Evolutionary conservation across 169 alveolate species (phyloP).

Genomic region (Neospora caninum): DNA sequence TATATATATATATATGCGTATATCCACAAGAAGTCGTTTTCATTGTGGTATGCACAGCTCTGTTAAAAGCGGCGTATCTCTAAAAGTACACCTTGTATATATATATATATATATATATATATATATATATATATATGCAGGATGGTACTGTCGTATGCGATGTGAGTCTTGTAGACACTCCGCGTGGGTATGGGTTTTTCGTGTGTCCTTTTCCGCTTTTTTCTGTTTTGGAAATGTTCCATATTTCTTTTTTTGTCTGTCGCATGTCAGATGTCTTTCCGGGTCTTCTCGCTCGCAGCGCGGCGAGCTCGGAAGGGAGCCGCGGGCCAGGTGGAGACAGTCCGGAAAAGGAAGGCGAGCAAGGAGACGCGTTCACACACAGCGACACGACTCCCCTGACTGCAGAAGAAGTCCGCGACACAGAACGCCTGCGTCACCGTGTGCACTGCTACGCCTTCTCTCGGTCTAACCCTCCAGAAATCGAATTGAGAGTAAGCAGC

Average conservation of each 20-base stretch:
- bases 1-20: neutral
- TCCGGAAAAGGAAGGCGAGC: neutral
- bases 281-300: neutral
- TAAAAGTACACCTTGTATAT: too few species aligned
- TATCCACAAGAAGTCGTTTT: too few species aligned
- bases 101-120: too few species aligned
- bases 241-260: too few species aligned
- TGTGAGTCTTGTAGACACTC: neutral
- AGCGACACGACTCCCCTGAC: neutral
- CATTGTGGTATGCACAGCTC: too few species aligned
- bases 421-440: constrained; percentile 29
- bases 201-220: neutral
- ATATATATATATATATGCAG: too few species aligned
- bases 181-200: neutral
- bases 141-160: too few species aligned
- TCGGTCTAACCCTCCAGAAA: constrained; percentile 55
- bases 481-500: constrained; percentile 41
- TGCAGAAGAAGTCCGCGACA: neutral
- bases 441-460: constrained; percentile 71
- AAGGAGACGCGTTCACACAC: too few species aligned
- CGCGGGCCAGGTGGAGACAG: neutral
- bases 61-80: too few species aligned
- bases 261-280: constrained; percentile 48
- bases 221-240: neutral
- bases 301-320: neutral